phyloP scores from a whole-genome alignment of 441 rosid species.

The Gossypium davidsonii region DNA sequence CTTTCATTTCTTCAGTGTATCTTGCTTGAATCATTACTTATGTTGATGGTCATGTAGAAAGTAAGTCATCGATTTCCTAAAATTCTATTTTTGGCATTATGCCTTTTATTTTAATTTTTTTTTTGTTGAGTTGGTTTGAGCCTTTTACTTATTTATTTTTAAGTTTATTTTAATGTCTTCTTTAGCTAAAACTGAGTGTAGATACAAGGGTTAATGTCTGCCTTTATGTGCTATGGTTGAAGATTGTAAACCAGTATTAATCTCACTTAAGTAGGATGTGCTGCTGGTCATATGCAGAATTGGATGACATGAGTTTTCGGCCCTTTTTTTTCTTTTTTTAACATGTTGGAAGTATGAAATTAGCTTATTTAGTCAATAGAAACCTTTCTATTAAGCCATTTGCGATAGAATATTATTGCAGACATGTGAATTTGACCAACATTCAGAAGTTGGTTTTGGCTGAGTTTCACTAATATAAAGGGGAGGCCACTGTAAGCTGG shows the following conservation, averaged over 20 bases:
- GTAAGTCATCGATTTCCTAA: background rate
- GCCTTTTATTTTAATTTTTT: background rate
- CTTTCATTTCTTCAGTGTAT: slow-evolving; percentile 6
- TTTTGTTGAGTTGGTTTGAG: background rate
- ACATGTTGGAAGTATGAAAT: background rate
- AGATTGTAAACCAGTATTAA: background rate
- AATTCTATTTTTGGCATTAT: background rate
- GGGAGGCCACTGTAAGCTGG: background rate
- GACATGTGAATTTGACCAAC: background rate
- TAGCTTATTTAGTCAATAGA: background rate
- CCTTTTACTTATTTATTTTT: background rate
- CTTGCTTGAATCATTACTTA: background rate
- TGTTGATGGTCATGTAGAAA: background rate
- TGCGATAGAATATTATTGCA: background rate
- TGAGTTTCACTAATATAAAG: background rate
- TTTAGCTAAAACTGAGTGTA: background rate
- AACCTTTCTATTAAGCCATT: slow-evolving; percentile 1
- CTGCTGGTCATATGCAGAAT: background rate
- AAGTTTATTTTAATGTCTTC: background rate
- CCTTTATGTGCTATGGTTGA: background rate
- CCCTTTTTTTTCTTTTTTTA: background rate
- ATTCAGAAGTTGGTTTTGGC: background rate
- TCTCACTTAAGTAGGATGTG: background rate
- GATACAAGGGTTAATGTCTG: background rate
- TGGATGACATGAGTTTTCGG: background rate